These are phyloP conservation scores for Oryza glaberrima DNA, from an alignment of 176 grass and related monocot species.

Conservation along the genomic window DNA sequence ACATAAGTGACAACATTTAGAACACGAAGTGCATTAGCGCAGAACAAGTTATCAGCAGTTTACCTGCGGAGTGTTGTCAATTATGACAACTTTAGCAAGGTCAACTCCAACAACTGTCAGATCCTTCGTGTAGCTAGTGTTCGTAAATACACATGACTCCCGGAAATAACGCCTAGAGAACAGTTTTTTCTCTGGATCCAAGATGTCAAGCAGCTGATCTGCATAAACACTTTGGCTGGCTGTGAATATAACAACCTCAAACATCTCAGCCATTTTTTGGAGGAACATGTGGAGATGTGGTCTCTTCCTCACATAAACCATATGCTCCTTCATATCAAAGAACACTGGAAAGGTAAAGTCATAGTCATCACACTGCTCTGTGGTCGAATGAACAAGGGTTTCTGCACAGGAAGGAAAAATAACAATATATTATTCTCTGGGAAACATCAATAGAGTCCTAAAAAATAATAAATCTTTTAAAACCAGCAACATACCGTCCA, in stretches of 20 bases:
- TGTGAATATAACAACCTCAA: conserved; percentile 96
- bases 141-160: conserved; percentile 81
- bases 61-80: conserved; percentile 99
- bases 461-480: neutral
- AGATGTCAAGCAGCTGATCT: conserved; percentile 73
- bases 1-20: conserved; percentile 28
- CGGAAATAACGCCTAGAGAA: conserved; percentile 82
- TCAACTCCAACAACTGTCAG: conserved; percentile 70
- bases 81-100: conserved; percentile 85
- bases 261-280: conserved; percentile 72
- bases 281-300: conserved; percentile 88
- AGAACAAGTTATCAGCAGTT: conserved; percentile 21
- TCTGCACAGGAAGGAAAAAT: conserved; percentile 55
- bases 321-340: conserved; percentile 76
- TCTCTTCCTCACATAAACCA: conserved; percentile 85
- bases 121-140: conserved; percentile 81
- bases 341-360: conserved; percentile 81
- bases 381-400: conserved; percentile 96
- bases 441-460: neutral
- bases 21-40: neutral
- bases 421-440: conserved; percentile 21
- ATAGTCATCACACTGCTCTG: conserved; percentile 67
- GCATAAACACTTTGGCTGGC: conserved; percentile 95
- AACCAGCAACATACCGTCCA: conserved; percentile 76
- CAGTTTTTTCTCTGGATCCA: conserved; percentile 80